phyloP scores from a whole-genome alignment of 768 basidiomycete genomes.

The Termitomyces bulborhizus region DNA sequence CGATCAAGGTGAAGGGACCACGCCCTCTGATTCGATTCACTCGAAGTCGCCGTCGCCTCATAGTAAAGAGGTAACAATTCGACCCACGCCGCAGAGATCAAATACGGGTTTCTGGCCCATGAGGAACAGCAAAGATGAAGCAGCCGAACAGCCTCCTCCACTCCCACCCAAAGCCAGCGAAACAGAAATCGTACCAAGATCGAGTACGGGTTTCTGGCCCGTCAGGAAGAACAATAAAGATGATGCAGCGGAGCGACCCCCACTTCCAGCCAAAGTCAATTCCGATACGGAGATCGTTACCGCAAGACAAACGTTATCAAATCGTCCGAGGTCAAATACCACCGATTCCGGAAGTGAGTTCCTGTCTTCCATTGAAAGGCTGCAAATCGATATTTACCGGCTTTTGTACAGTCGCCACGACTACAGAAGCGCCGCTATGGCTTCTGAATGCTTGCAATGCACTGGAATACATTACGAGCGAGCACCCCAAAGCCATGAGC shows the following conservation, averaged over 20 bases:
- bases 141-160: slow-evolving; percentile 19
- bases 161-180: slow-evolving; percentile 22
- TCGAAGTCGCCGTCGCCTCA: slow-evolving; percentile 4
- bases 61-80: slow-evolving; percentile 2
- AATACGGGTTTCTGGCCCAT: slow-evolving; percentile 20
- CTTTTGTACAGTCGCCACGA: slow-evolving; percentile 27
- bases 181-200: slow-evolving; percentile 13
- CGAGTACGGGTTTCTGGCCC: slow-evolving; percentile 20
- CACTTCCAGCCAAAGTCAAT: slow-evolving; percentile 21
- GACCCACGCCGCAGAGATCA: slow-evolving; percentile 11
- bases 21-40: slow-evolving; percentile 1
- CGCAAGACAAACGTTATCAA: slow-evolving; percentile 3
- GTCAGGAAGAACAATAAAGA: slow-evolving; percentile 16
- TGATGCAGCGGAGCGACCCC: slow-evolving; percentile 20
- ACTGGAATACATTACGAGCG: slow-evolving; percentile 65
- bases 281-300: slow-evolving; percentile 17
- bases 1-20: background rate
- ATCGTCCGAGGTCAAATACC: slow-evolving; percentile 13
- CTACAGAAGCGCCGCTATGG: slow-evolving; percentile 64
- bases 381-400: background rate
- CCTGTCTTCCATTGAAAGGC: background rate
- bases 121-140: slow-evolving; percentile 18
- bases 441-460: slow-evolving; percentile 72
- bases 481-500: slow-evolving; percentile 72
- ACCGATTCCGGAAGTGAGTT: slow-evolving; percentile 14